Conservation (phyloP, 2,329 filamentous ascomycete species). For the Hirsutella thompsonii region DNA sequence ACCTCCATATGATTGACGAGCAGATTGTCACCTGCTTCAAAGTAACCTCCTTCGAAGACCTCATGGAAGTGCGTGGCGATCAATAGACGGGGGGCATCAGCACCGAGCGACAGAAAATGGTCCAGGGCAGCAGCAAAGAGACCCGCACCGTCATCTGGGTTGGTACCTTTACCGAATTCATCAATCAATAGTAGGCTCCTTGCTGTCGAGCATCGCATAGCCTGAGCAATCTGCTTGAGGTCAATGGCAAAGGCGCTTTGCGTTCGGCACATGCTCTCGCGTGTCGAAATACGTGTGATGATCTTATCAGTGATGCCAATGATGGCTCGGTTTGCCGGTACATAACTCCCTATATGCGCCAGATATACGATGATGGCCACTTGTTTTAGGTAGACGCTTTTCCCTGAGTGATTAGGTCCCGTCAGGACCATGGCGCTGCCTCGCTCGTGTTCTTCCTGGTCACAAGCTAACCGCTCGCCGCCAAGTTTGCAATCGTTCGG, state of each 20-base stretch:
- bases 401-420: conserved; percentile 92
- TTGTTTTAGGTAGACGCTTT: conserved; percentile 92
- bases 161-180: conserved; percentile 67
- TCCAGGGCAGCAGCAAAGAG: conserved; percentile 44
- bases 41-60: conserved; percentile 52
- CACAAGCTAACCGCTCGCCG: conserved; percentile 36
- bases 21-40: conserved; percentile 37
- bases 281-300: conserved; percentile 69
- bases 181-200: conserved; percentile 80
- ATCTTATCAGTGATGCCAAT: conserved; percentile 91
- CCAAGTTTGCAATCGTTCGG: conserved; percentile 64
- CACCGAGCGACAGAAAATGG: conserved; percentile 36
- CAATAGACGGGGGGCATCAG: conserved; percentile 40
- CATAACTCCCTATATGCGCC: conserved; percentile 84
- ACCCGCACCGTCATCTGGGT: conserved; percentile 42
- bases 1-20: conserved; percentile 63
- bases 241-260: conserved; percentile 63
- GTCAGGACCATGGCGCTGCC: conserved; percentile 66
- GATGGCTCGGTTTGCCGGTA: conserved; percentile 63
- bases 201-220: conserved; percentile 59
- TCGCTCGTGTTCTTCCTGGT: background rate
- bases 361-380: conserved; percentile 82
- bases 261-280: conserved; percentile 45
- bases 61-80: conserved; percentile 56
- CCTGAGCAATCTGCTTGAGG: conserved; percentile 71